Percentiles rank a stretch among this genome's conserved stretches.
phyloP scores from a whole-genome alignment of 1,284 basidiomycete genomes.

The Apiotrichum porosum region DNA sequence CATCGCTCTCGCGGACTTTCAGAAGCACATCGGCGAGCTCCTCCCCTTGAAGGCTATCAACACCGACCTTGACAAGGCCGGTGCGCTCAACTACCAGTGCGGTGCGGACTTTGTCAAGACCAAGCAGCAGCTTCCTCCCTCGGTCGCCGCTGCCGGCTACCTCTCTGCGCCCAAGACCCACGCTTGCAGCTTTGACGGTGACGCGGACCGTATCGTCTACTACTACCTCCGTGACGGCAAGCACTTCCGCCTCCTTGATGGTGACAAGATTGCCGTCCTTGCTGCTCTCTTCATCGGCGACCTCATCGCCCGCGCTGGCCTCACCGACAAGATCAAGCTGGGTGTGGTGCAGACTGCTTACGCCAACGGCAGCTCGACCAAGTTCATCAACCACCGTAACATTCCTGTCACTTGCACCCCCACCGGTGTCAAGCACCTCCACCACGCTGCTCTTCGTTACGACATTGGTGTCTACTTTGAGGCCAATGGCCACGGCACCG shows the following conservation, averaged over 20 bases:
- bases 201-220: constrained; percentile 95
- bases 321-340: constrained; percentile 62
- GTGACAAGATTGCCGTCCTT: constrained; percentile 95
- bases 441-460: constrained; percentile 92
- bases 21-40: constrained; percentile 47
- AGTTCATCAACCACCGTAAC: constrained; percentile 62
- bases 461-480: constrained; percentile 98
- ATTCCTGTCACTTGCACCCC: constrained; percentile 91
- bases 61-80: constrained; percentile 60
- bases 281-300: constrained; percentile 91
- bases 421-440: constrained; percentile 96
- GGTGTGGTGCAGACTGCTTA: constrained; percentile 99
- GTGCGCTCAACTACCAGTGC: constrained; percentile 78
- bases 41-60: constrained; percentile 57
- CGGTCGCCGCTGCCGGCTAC: constrained; percentile 46
- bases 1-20: constrained; percentile 59
- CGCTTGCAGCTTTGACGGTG: constrained; percentile 91
- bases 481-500: constrained; percentile 98
- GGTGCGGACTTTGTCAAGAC: constrained; percentile 99
- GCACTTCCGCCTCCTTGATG: constrained; percentile 88
- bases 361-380: constrained; percentile 95
- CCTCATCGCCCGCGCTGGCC: constrained; percentile 74
- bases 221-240: constrained; percentile 67
- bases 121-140: constrained; percentile 69
- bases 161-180: constrained; percentile 66